These are phyloP conservation scores for Trypanosomatidae sp. DNA, from an alignment of 208 protist species.

Conservation along the genomic window DNA sequence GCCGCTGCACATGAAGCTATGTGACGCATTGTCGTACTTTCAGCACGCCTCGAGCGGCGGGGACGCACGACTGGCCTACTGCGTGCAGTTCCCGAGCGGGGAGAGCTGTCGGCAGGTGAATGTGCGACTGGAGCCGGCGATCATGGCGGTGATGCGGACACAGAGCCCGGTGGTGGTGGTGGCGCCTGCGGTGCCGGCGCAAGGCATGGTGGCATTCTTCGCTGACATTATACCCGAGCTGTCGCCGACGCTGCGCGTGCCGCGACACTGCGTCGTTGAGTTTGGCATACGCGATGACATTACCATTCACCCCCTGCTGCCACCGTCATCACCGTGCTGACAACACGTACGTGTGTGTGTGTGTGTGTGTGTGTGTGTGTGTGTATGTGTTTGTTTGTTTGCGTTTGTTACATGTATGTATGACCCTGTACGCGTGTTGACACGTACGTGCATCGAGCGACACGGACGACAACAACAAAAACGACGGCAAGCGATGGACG, in stretches of 20 bases:
- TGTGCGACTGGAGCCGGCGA: slow-evolving; percentile 63
- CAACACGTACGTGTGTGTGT: neutral
- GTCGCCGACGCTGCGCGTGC: slow-evolving; percentile 50
- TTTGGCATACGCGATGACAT: slow-evolving; percentile 63
- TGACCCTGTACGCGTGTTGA: too few relatives aligned
- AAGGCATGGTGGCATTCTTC: slow-evolving; percentile 66
- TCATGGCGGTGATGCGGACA: slow-evolving; percentile 80
- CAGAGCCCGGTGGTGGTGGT: slow-evolving; percentile 68
- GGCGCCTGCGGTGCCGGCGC: slow-evolving; percentile 43
- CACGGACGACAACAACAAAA: too few relatives aligned
- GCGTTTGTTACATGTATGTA: too few relatives aligned
- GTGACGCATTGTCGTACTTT: slow-evolving; percentile 23
- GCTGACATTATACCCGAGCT: slow-evolving; percentile 63
- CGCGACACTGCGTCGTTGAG: slow-evolving; percentile 55
- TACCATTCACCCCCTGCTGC: slow-evolving; percentile 51
- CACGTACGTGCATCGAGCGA: too few relatives aligned
- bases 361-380: neutral
- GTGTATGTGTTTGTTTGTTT: too few relatives aligned
- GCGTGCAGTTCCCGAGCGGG: slow-evolving; percentile 72
- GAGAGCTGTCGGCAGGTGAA: slow-evolving; percentile 82
- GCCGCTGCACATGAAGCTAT: slow-evolving; percentile 20
- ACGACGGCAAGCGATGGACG: too few relatives aligned
- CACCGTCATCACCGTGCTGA: neutral
- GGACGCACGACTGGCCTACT: slow-evolving; percentile 49
- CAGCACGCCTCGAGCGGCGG: slow-evolving; percentile 19